Evolutionary conservation across 495 filamentous ascomycete genomes (phyloP).

Genomic region (Podospora comata): DNA sequence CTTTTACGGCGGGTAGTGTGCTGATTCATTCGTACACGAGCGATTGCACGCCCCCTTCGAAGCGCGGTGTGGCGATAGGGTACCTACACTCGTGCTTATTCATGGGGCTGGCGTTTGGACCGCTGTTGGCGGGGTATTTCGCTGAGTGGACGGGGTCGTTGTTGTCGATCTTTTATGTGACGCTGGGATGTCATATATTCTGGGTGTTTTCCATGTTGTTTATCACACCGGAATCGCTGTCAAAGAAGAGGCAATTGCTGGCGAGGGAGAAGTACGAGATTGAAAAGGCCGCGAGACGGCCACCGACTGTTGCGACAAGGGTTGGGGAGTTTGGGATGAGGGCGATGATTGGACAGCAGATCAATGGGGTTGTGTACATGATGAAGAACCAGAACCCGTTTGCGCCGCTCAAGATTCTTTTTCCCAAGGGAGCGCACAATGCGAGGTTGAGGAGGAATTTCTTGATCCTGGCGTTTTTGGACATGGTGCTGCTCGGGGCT

Average conservation of each 20-base stretch:
- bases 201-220: conserved; percentile 68
- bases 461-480: conserved; percentile 71
- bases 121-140: conserved; percentile 71
- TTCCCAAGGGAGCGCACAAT: conserved; percentile 62
- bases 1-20: conserved; percentile 78
- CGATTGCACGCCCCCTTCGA: conserved; percentile 78
- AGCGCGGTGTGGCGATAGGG: conserved; percentile 80
- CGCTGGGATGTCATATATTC: conserved; percentile 63
- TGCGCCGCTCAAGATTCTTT: conserved; percentile 72
- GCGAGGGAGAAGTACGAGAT: conserved; percentile 64
- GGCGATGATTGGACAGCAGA: conserved; percentile 21
- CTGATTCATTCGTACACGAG: conserved; percentile 79
- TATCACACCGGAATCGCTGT: conserved; percentile 78
- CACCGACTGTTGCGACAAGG: conserved; percentile 13
- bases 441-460: conserved; percentile 72
- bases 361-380: conserved; percentile 18
- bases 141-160: conserved; percentile 66
- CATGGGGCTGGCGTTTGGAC: conserved; percentile 78
- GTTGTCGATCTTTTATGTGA: conserved; percentile 73
- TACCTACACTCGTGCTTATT: conserved; percentile 88
- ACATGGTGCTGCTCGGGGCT: conserved; percentile 73
- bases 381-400: conserved; percentile 56
- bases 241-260: conserved; percentile 58
- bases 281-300: conserved; percentile 24
- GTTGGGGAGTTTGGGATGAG: background rate